These are phyloP conservation scores for Yamadazyma membranifaciens DNA, from an alignment of 1,139 yeast genomes.

Conservation along the genomic window DNA sequence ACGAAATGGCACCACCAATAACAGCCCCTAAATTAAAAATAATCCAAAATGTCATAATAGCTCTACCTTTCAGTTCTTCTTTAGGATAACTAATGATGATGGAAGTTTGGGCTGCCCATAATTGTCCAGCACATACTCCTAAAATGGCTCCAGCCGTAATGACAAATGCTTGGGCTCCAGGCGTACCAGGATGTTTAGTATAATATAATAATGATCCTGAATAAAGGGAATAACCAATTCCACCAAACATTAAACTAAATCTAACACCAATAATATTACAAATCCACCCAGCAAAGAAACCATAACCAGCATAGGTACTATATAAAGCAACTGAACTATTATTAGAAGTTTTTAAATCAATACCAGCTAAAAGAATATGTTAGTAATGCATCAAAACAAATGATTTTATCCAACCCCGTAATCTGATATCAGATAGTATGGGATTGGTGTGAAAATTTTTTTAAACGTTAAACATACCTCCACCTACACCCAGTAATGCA, in stretches of 20 bases:
- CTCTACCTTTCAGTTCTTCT: conserved; percentile 55
- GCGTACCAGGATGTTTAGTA: conserved; percentile 23
- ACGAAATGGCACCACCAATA: conserved; percentile 56
- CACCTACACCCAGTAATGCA: conserved; percentile 57
- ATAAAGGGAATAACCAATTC: conserved; percentile 56
- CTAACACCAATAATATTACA: conserved; percentile 54
- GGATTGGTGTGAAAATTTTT: no score
- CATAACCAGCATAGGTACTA: conserved; percentile 55
- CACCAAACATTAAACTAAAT: conserved; percentile 51
- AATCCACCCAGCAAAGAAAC: conserved; percentile 61
- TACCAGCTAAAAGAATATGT: conserved; percentile 22
- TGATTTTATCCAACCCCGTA: no score
- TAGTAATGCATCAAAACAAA: no score
- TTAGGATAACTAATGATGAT: conserved; percentile 59
- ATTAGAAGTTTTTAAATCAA: conserved; percentile 42
- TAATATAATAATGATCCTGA: conserved; percentile 52
- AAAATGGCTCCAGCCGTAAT: conserved; percentile 60
- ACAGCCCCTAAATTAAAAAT: conserved; percentile 67
- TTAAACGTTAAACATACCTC: neutral
- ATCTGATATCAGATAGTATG: no score
- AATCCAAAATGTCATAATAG: conserved; percentile 59
- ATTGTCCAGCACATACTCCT: conserved; percentile 53
- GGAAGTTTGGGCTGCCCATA: conserved; percentile 63
- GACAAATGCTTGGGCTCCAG: conserved; percentile 41
- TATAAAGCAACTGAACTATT: conserved; percentile 57